phyloP scores from a whole-genome alignment of 202 grass and related monocot species.

The Bolboschoenoplectus hybrid region DNA sequence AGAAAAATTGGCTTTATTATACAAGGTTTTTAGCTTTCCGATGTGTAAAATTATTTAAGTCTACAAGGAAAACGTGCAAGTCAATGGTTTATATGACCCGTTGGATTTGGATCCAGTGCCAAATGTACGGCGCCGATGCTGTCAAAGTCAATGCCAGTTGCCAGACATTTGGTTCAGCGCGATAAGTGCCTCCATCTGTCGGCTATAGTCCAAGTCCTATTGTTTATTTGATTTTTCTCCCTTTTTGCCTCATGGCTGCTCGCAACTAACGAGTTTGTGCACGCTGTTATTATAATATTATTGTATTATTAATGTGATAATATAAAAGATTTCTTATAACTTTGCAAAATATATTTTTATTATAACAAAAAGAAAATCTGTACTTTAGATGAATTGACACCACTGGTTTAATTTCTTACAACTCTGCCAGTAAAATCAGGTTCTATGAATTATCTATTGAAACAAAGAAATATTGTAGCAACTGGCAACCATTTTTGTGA shows the following conservation, averaged over 20 bases:
- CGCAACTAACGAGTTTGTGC: background rate
- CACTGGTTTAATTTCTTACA: too few relatives aligned
- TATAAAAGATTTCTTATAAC: too few relatives aligned
- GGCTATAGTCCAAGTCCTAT: background rate
- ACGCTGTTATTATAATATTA: too few relatives aligned
- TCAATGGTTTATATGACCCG: slow-evolving; percentile 21
- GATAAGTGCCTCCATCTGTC: slow-evolving; percentile 1
- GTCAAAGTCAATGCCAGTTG: slow-evolving; percentile 26
- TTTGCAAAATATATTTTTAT: too few relatives aligned
- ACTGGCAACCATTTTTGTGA: too few relatives aligned
- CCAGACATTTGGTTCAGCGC: background rate
- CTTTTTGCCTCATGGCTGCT: background rate
- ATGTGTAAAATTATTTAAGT: slow-evolving; percentile 17
- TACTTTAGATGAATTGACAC: too few relatives aligned
- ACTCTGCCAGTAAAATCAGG: too few relatives aligned
- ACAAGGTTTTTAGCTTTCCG: slow-evolving; percentile 16
- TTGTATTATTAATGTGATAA: too few relatives aligned
- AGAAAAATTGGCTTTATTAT: slow-evolving; percentile 29
- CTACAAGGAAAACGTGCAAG: slow-evolving; percentile 31
- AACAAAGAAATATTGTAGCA: too few relatives aligned
- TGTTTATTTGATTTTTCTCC: background rate
- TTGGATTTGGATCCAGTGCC: background rate
- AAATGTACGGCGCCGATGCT: background rate
- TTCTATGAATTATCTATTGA: too few relatives aligned
- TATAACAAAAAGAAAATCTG: too few relatives aligned